Evolutionary conservation across 1,284 basidiomycete species (phyloP).

Genomic region (Heterobasidion annosum): DNA sequence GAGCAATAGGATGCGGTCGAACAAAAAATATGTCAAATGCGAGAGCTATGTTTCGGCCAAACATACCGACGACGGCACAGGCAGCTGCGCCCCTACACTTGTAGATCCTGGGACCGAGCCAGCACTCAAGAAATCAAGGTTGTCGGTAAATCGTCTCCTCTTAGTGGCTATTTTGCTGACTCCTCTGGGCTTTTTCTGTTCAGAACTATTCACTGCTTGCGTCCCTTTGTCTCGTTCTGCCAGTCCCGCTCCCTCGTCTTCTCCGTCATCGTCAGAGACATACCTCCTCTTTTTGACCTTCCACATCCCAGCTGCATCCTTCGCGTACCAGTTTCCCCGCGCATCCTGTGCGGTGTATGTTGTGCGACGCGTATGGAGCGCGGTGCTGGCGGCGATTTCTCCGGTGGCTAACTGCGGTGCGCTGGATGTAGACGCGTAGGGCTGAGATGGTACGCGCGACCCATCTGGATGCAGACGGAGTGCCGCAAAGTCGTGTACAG

Average conservation of each 20-base stretch:
- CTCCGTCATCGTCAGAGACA: constrained; percentile 12
- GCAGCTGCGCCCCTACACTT: no score
- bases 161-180: constrained; percentile 21
- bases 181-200: constrained; percentile 3
- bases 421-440: neutral
- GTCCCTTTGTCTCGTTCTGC: neutral
- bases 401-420: neutral
- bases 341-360: constrained; percentile 17
- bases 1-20: neutral
- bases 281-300: constrained; percentile 17
- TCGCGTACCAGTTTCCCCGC: constrained; percentile 25
- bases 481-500: neutral
- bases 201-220: no score
- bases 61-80: neutral
- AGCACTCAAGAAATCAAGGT: constrained; percentile 26
- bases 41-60: no score
- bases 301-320: constrained; percentile 23
- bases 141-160: constrained; percentile 28
- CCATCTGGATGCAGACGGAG: constrained; percentile 3
- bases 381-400: neutral
- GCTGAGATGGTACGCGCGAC: neutral
- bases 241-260: neutral
- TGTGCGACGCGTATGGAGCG: constrained; percentile 11
- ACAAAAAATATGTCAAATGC: no score
- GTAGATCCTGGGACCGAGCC: neutral